Percentiles rank a stretch among this genome's conserved stretches.
Evolutionary conservation across 345 rosid species (phyloP).

Genomic region (Cardamine chenopodiifolia): DNA sequence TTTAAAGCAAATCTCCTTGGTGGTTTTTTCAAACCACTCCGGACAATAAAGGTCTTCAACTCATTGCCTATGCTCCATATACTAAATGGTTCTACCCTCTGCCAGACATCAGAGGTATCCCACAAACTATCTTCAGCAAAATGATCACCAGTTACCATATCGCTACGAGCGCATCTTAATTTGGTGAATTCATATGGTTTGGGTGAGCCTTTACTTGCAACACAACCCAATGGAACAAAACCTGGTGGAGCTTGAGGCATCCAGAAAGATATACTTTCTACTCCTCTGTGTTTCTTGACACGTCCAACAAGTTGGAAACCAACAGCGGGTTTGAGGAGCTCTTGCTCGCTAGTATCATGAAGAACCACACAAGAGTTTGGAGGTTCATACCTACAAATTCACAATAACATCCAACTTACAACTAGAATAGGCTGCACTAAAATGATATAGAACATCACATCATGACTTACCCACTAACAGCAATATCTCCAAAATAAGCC

Average conservation of each 20-base stretch:
- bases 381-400: slow-evolving; percentile 69
- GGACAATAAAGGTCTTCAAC: slow-evolving; percentile 80
- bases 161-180: slow-evolving; percentile 82
- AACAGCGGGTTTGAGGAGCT: slow-evolving; percentile 62
- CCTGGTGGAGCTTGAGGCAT: slow-evolving; percentile 97
- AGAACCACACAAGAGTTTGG: slow-evolving; percentile 84
- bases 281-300: slow-evolving; percentile 79
- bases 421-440: slow-evolving; percentile 10
- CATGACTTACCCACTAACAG: slow-evolving; percentile 78
- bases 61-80: slow-evolving; percentile 80
- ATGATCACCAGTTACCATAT: slow-evolving; percentile 82
- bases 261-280: slow-evolving; percentile 86
- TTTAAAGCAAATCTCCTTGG: slow-evolving; percentile 92
- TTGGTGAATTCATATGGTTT: slow-evolving; percentile 61
- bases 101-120: slow-evolving; percentile 79
- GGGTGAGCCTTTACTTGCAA: slow-evolving; percentile 76
- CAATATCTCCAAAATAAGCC: slow-evolving; percentile 95
- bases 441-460: slow-evolving; percentile 17
- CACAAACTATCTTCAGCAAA: slow-evolving; percentile 88
- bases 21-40: slow-evolving; percentile 82
- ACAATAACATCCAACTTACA: slow-evolving; percentile 9
- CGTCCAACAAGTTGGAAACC: slow-evolving; percentile 80
- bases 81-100: slow-evolving; percentile 70
- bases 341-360: slow-evolving; percentile 70
- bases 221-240: slow-evolving; percentile 88